Evolutionary conservation across 495 filamentous ascomycete genomes (phyloP).

Genomic region (Aspergillus wentii): DNA sequence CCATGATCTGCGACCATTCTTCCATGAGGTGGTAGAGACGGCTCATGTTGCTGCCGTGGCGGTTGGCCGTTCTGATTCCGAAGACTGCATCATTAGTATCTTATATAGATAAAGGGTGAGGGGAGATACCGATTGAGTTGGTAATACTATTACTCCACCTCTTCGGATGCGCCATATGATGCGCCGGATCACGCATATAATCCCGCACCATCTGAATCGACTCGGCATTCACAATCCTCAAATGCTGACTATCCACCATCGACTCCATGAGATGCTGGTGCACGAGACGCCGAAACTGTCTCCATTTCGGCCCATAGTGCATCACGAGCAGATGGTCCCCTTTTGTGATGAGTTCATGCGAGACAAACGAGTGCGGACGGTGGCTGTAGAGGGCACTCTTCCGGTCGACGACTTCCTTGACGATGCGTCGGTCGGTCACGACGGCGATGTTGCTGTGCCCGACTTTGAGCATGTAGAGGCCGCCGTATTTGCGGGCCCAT

Average conservation of each 20-base stretch:
- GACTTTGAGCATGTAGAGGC: slow-evolving; percentile 36
- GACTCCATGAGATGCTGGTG: not conserved
- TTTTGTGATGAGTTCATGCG: not conserved
- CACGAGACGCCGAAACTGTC: not conserved
- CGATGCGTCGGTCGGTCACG: slow-evolving; percentile 21
- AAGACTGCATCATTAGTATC: not conserved
- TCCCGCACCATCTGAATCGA: not conserved
- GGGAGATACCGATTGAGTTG: too few species aligned
- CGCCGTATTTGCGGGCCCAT: slow-evolving; percentile 41
- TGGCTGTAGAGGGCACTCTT: slow-evolving; percentile 31
- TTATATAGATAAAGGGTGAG: too few species aligned
- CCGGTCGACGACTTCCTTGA: slow-evolving; percentile 37
- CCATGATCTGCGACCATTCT: slow-evolving; percentile 30
- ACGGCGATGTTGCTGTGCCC: slow-evolving; percentile 29
- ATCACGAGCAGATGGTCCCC: not conserved
- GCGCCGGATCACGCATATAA: not conserved
- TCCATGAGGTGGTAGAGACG: slow-evolving; percentile 37
- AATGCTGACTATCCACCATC: too few species aligned
- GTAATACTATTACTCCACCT: too few species aligned
- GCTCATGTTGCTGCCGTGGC: slow-evolving; percentile 18
- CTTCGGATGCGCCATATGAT: too few species aligned
- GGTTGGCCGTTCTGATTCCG: slow-evolving; percentile 13
- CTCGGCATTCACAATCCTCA: too few species aligned
- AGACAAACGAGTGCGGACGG: slow-evolving; percentile 19
- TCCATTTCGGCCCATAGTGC: not conserved